Evolutionary conservation across 345 rosid species (phyloP).

Genomic region (Chamaenerion angustifolium): DNA sequence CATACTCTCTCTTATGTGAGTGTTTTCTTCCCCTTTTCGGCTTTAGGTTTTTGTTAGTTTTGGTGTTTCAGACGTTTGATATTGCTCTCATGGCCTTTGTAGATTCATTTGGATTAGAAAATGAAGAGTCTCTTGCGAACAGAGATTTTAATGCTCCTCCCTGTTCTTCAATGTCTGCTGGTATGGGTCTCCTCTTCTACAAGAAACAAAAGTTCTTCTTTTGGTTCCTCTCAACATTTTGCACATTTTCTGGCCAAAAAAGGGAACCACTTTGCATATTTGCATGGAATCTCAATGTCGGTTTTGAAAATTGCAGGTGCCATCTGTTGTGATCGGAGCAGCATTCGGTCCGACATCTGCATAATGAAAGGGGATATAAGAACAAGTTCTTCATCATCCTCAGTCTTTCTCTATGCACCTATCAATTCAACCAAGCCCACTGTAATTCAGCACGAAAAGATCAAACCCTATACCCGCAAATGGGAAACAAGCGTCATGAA

Average conservation of each 20-base stretch:
- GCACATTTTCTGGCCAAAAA: no score
- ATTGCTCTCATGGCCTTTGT: constrained; percentile 10
- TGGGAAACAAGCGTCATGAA: constrained; percentile 74
- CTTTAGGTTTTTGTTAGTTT: background rate
- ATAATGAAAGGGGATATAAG: constrained; percentile 66
- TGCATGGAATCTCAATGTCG: background rate
- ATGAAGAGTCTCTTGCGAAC: constrained; percentile 18
- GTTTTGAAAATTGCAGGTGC: constrained; percentile 34
- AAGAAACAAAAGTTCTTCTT: no score
- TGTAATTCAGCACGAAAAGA: constrained; percentile 33
- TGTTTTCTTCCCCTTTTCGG: background rate
- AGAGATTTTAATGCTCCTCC: constrained; percentile 19
- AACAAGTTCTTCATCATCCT: constrained; percentile 48
- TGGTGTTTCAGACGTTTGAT: constrained; percentile 1
- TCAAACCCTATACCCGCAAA: constrained; percentile 74
- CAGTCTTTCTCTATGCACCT: constrained; percentile 39
- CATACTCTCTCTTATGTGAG: constrained; percentile 49
- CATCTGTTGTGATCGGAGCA: constrained; percentile 62
- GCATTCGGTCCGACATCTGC: constrained; percentile 57
- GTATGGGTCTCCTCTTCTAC: constrained; percentile 17
- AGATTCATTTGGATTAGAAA: constrained; percentile 41
- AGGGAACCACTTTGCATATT: no score
- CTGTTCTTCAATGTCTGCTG: constrained; percentile 45
- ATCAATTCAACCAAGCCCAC: constrained; percentile 1
- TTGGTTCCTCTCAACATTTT: no score